Percentiles rank a stretch among this genome's conserved stretches.
Conservation (phyloP, 2,329 filamentous ascomycete species). For the Talaromyces funiculosus region DNA sequence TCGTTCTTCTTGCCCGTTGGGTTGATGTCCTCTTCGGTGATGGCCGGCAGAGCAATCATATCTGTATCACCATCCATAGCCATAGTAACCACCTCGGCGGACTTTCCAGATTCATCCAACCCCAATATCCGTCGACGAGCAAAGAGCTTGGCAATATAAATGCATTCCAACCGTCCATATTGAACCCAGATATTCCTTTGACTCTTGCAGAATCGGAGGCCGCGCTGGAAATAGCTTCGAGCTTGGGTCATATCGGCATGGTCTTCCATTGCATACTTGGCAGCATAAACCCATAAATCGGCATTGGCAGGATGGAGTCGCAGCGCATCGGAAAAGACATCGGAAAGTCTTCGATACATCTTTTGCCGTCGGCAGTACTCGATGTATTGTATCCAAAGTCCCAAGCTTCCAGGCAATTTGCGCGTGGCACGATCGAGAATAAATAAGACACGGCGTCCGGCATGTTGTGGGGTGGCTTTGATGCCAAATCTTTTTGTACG, state of each 20-base stretch:
- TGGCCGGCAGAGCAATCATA: constrained; percentile 52
- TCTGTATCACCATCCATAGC: constrained; percentile 47
- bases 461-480: constrained; percentile 63
- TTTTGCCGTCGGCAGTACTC: constrained; percentile 68
- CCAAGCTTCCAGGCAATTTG: constrained; percentile 74
- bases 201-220: constrained; percentile 78
- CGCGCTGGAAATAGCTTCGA: constrained; percentile 79
- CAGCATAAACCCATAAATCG: constrained; percentile 78
- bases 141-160: constrained; percentile 79
- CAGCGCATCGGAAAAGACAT: constrained; percentile 62
- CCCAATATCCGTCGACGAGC: constrained; percentile 64
- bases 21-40: constrained; percentile 59
- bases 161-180: constrained; percentile 86
- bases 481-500: constrained; percentile 76
- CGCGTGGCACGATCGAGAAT: constrained; percentile 81
- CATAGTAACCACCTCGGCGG: constrained; percentile 32
- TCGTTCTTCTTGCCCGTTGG: constrained; percentile 49
- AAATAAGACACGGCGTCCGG: constrained; percentile 78
- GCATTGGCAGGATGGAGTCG: constrained; percentile 79
- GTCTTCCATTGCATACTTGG: constrained; percentile 68
- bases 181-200: constrained; percentile 75
- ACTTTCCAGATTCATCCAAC: constrained; percentile 45
- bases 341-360: constrained; percentile 55
- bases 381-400: constrained; percentile 86
- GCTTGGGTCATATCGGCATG: constrained; percentile 85